Percentiles rank a stretch among this genome's conserved stretches.
Conservation (phyloP, 2,329 filamentous ascomycete genomes). For the Penicillium thymicola region DNA sequence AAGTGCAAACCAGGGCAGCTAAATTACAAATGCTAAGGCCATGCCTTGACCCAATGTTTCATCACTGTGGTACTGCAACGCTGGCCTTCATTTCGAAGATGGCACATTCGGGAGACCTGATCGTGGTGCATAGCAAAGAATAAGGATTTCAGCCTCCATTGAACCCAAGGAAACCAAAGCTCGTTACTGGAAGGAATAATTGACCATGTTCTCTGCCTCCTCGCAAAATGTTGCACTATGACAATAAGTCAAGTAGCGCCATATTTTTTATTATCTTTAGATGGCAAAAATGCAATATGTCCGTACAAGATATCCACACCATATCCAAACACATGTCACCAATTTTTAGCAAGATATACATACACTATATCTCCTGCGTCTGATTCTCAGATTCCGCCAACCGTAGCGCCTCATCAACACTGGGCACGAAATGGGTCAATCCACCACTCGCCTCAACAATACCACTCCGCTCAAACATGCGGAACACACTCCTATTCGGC, state of each 20-base stretch:
- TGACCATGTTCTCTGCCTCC: not conserved
- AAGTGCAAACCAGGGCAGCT: not conserved
- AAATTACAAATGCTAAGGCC: too few species aligned
- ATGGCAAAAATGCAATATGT: not conserved
- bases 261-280: not conserved
- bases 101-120: not conserved
- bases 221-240: not conserved
- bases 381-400: slow-evolving; percentile 70
- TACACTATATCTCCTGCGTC: slow-evolving; percentile 34
- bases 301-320: not conserved
- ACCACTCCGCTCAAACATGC: slow-evolving; percentile 71
- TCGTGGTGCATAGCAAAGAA: not conserved
- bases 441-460: slow-evolving; percentile 84
- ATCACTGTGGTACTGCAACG: not conserved
- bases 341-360: not conserved
- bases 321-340: not conserved
- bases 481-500: slow-evolving; percentile 59
- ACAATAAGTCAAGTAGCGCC: not conserved
- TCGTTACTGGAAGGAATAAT: not conserved
- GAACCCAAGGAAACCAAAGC: not conserved
- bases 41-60: too few species aligned
- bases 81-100: not conserved
- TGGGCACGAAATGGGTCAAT: slow-evolving; percentile 70
- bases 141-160: too few species aligned
- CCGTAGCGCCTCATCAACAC: slow-evolving; percentile 79